Base-by-base conservation (phyloP, 2,329 filamentous ascomycete genomes). In the Clarireedia homoeocarpa region DNA sequence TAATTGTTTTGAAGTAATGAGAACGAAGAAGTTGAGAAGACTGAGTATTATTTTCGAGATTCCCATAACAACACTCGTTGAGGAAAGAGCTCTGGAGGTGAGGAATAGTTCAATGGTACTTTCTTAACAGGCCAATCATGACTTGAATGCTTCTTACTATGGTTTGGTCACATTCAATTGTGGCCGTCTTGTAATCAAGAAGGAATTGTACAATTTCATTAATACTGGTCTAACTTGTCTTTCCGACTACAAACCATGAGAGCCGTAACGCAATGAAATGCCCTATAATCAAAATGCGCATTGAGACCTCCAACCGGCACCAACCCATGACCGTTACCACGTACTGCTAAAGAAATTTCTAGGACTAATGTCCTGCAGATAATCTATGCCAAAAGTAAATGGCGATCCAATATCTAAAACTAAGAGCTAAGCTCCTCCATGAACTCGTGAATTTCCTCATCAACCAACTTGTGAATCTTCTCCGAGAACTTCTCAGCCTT, bases 401-500 rank as follows among this genome's bases (percentile, higher is more conserved):
- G 15, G 39, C 20, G 7, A 40, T n/a, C n/a, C 15, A 5, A 42
- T 23, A 59, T 60, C 39, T 45, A 44, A 55, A 52, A 53, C 59
- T 65, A 66, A 58, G 62, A 63, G 61, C 61, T 63, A 45, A 68
- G 51, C 68, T 83, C 79, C 65, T 79, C 74, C 54, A 83, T 72
- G 66, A 85, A 81, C 67, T 80, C 75, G 71, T 79, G 73, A 47
- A 85, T 72, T 74, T 85, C 80, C 71, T 81, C 75, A 24, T 85
- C 79, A 51, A 85, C 77, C 38, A 83, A 69, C 61, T 82, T 73
- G 66, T 83, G 78, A 63, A 85, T 79, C 78, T 83, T 83, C 73
- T 81, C 75, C 60, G 80, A 78, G 61, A 85, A 71, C 75, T 83
- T 77, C 73, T 82, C 77, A 23, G 79, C 79, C 76, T 84, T 81